Percentiles rank a stretch among this genome's conserved stretches.
Conservation (phyloP, 495 filamentous ascomycete genomes). For the Halenospora varia region DNA sequence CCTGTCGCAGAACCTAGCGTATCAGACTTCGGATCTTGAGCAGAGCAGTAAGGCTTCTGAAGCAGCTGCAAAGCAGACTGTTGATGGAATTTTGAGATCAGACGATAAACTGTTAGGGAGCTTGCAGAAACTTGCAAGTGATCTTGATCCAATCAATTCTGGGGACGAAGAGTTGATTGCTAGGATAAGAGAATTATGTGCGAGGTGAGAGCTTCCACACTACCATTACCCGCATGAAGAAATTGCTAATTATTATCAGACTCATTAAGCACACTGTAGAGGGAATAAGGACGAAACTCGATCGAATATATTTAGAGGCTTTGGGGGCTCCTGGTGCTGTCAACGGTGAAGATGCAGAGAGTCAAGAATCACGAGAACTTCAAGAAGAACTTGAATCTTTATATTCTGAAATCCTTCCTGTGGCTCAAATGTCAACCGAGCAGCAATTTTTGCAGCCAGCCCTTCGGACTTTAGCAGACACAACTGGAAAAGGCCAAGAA, state of each 20-base stretch:
- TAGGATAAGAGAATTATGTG: conserved; percentile 39
- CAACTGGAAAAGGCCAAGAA: conserved; percentile 31
- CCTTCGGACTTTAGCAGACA: conserved; percentile 35
- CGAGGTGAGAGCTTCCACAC: conserved; percentile 14
- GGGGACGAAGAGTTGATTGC: conserved; percentile 32
- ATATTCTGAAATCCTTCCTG: conserved; percentile 57
- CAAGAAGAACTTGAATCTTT: conserved; percentile 59
- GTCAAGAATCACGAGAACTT: conserved; percentile 27
- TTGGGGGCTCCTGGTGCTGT: conserved; percentile 16
- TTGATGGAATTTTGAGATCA: conserved; percentile 33
- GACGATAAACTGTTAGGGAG: conserved; percentile 45
- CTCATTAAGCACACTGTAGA: conserved; percentile 45
- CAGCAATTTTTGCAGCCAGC: conserved; percentile 58
- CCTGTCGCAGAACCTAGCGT: conserved; percentile 33
- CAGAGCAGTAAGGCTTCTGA: conserved; percentile 27
- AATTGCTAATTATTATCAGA: neutral
- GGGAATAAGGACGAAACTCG: conserved; percentile 38
- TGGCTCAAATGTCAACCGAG: conserved; percentile 58
- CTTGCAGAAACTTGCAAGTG: conserved; percentile 44
- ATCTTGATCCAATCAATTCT: conserved; percentile 36
- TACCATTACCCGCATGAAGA: neutral
- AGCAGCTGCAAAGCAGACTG: conserved; percentile 28
- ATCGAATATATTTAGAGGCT: conserved; percentile 42
- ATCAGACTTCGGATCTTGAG: conserved; percentile 37
- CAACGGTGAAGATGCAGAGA: conserved; percentile 8